Evolutionary conservation across 305 asterid species (phyloP), one percentile per base, ranked within the genome.

Genomic region (Plantago coronopus): DNA sequence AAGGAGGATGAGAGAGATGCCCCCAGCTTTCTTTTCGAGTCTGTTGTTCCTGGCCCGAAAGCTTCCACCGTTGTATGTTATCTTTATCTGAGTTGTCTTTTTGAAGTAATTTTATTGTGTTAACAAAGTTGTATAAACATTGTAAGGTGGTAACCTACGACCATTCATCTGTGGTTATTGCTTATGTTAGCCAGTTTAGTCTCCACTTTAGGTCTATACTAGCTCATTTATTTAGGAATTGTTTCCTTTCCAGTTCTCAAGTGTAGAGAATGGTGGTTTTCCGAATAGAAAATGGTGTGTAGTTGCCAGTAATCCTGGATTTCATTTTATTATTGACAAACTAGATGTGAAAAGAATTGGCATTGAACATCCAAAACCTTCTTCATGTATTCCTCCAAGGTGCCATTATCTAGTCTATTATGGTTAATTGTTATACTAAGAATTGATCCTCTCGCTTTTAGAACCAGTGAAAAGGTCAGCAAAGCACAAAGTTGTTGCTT

Each of bases 1-100:
- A 86, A 78, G 79, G 95, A 89, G 75, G 97, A 89, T 66, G 94
- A 86, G 70, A 70, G 97, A 70, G 97, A 89, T 15, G 95, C 97
- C 61, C 95, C 97, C 17, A 89, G 95, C 78, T 89, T 89, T 68
- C 84, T 91, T 38, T 91, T 82, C 53, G 98, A 88, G 81, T 88
- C 95, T 2, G 98, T 84, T 53, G 95, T 84, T 73, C 86, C 94
- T 2, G 97, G 97, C 51, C 75, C 78, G 20, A 78, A 82, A 73
- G 89, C 74, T 58, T 89, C 97, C 57, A 82, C 63, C 22, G 80
- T 89, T 18, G 97, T 89, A 82, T 76, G 91, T 40, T 60, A 56
- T 59, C 44, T 64, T 75, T 37, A 38, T 17, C 14, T 34, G n/a
- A n/a, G n/a, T n/a, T n/a, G n/a, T 2, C 37, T 29, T 37, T 11